These are phyloP conservation scores for Fraxinus cuspidata DNA, from an alignment of 257 asterid species.

Conservation along the genomic window DNA sequence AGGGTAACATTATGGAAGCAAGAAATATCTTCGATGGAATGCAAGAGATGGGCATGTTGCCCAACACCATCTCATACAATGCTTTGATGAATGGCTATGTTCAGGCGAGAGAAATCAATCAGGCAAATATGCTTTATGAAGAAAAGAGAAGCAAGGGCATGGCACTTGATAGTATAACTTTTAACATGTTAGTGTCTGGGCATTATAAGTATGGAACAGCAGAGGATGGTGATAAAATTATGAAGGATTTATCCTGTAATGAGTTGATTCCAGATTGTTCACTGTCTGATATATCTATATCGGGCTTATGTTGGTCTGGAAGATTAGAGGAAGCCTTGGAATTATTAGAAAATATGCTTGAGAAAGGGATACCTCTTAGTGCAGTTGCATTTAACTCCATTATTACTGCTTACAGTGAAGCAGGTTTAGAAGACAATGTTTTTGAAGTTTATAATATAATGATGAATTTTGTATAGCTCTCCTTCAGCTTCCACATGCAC, in stretches of 20 bases:
- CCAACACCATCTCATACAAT: constrained; percentile 55
- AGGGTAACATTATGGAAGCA: constrained; percentile 77
- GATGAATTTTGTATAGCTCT: constrained; percentile 63
- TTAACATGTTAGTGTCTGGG: constrained; percentile 78
- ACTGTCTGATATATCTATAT: constrained; percentile 54
- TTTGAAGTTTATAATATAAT: constrained; percentile 66
- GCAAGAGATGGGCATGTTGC: constrained; percentile 60
- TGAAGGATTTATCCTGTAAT: constrained; percentile 48
- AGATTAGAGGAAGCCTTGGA: constrained; percentile 70
- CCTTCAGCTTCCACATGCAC: constrained; percentile 77
- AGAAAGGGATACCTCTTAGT: constrained; percentile 67
- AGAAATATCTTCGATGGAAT: constrained; percentile 60
- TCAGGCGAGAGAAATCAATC: constrained; percentile 70
- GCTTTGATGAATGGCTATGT: constrained; percentile 86
- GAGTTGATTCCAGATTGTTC: constrained; percentile 47
- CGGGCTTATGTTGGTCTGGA: constrained; percentile 80
- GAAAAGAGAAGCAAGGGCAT: constrained; percentile 71
- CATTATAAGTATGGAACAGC: constrained; percentile 72
- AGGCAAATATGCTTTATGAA: constrained; percentile 63
- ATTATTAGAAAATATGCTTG: constrained; percentile 62
- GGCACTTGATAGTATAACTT: constrained; percentile 71
- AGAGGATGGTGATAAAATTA: constrained; percentile 46
- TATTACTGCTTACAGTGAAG: constrained; percentile 73
- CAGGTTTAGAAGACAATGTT: constrained; percentile 62
- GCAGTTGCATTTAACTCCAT: constrained; percentile 72